Conservation (phyloP, 2,329 filamentous ascomycete species). For the Calonectria leucothoes region DNA sequence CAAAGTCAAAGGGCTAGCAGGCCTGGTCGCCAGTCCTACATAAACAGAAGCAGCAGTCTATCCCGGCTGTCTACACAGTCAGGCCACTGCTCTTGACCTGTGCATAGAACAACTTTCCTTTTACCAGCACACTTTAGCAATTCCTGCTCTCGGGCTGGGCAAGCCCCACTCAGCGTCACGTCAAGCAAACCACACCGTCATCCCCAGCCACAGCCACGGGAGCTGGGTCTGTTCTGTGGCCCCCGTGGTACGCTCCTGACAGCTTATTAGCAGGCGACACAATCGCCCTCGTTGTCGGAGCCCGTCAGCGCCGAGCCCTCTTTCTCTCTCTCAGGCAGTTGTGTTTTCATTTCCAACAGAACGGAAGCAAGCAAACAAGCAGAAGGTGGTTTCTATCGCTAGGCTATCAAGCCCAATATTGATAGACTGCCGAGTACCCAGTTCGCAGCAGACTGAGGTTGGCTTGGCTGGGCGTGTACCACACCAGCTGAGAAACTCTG, state of each 20-base stretch:
- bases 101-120: background rate
- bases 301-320: background rate
- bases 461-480: background rate
- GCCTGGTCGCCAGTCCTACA: background rate
- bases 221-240: conserved; percentile 33
- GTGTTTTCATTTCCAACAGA: background rate
- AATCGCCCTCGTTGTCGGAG: background rate
- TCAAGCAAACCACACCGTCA: conserved; percentile 40
- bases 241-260: conserved; percentile 28
- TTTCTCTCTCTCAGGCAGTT: background rate
- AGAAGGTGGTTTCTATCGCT: background rate
- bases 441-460: background rate
- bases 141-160: conserved; percentile 3
- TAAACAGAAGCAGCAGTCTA: background rate
- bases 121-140: background rate
- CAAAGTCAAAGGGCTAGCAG: background rate
- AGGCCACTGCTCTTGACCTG: background rate
- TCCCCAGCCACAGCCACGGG: conserved; percentile 32
- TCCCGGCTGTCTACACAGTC: background rate
- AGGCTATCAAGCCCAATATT: background rate
- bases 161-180: conserved; percentile 37
- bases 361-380: background rate
- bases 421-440: background rate
- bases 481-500: background rate
- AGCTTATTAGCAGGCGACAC: conserved; percentile 33